A percentile compares a stretch with the other conserved stretches of the same genome.
phyloP scores from a whole-genome alignment of 2,329 filamentous ascomycete species.

The Eutypa lata region DNA sequence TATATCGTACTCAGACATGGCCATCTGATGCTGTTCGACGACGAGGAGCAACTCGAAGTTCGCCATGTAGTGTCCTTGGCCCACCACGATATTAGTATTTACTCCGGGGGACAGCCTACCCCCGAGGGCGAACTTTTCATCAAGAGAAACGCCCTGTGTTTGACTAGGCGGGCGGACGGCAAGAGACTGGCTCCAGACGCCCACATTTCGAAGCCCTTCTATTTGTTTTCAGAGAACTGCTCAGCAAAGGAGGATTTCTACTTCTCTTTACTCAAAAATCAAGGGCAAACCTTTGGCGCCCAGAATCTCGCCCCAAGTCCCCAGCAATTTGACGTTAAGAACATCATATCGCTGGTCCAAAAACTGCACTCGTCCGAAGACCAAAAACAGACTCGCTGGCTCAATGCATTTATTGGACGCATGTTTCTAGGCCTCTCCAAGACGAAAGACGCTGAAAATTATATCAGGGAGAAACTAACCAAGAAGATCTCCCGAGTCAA shows the following conservation, averaged over 20 bases:
- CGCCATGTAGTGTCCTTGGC: conserved; percentile 92
- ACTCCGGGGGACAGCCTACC: conserved; percentile 72
- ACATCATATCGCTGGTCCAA: conserved; percentile 88
- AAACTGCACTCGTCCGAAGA: conserved; percentile 89
- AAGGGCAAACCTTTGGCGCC: conserved; percentile 63
- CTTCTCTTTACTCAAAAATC: conserved; percentile 82
- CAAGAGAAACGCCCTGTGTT: conserved; percentile 84
- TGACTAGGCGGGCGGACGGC: conserved; percentile 62
- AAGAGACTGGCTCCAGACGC: conserved; percentile 54
- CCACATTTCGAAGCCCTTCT: conserved; percentile 76
- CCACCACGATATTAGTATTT: conserved; percentile 81
- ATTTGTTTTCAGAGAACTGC: conserved; percentile 89
- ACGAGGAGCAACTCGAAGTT: conserved; percentile 91
- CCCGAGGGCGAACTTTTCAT: conserved; percentile 94
- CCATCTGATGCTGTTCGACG: conserved; percentile 96
- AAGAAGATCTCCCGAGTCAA: conserved; percentile 96
- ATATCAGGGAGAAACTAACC: conserved; percentile 80
- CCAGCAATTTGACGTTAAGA: conserved; percentile 74
- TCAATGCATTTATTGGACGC: conserved; percentile 87
- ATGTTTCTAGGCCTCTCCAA: conserved; percentile 86
- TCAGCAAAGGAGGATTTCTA: conserved; percentile 99
- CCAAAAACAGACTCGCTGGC: conserved; percentile 84
- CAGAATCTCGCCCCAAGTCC: conserved; percentile 62
- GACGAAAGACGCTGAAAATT: conserved; percentile 75
- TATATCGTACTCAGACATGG: conserved; percentile 91